Conservation (phyloP, 208 protist genomes). For the Acanthamoeba royreba region DNA sequence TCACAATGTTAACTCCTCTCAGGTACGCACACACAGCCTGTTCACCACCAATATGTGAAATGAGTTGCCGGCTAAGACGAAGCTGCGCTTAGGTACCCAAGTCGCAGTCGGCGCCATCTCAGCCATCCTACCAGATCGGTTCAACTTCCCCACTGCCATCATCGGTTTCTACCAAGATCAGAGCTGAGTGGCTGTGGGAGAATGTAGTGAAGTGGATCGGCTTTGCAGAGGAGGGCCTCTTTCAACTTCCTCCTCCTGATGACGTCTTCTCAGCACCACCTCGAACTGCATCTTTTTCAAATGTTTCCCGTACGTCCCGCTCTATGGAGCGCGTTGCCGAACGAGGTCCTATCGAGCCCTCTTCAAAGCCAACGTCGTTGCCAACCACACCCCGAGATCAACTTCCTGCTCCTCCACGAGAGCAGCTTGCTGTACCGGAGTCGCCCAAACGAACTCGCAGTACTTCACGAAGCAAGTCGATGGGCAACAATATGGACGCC, state of each 20-base stretch:
- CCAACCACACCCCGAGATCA: too few species aligned
- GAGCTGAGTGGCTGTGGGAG: constrained; percentile 21
- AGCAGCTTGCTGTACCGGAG: too few species aligned
- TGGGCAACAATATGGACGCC: too few species aligned
- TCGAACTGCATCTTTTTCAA: too few species aligned
- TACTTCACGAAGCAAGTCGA: too few species aligned
- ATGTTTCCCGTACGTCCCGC: too few species aligned
- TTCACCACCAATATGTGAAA: not conserved
- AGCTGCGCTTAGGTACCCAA: not conserved
- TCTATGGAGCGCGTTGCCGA: too few species aligned
- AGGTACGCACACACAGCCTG: not conserved
- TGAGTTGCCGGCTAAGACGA: not conserved
- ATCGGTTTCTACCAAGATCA: not conserved
- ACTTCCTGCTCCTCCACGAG: too few species aligned
- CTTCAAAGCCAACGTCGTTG: too few species aligned
- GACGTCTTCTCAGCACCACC: not conserved
- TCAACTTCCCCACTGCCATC: not conserved
- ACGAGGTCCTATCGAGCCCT: too few species aligned
- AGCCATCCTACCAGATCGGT: not conserved
- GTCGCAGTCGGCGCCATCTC: not conserved
- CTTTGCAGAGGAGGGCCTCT: constrained; percentile 34
- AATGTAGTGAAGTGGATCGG: constrained; percentile 32
- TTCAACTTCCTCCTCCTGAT: not conserved
- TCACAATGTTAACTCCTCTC: not conserved
- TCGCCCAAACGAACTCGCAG: too few species aligned